phyloP scores from a whole-genome alignment of 257 asterid species.

The Solanum peruvianum region DNA sequence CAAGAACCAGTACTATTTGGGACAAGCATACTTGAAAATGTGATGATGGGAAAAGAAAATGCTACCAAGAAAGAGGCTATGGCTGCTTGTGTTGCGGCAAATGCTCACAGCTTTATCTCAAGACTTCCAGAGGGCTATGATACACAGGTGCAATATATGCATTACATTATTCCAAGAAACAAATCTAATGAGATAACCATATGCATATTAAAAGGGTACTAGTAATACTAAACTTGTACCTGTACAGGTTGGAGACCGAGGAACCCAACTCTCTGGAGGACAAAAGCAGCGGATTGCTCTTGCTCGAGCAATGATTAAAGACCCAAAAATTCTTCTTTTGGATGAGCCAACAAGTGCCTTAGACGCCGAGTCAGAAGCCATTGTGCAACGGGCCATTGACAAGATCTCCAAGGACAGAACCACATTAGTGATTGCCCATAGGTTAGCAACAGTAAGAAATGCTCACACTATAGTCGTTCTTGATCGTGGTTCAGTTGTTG shows the following conservation, averaged over 20 bases:
- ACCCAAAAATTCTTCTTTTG: constrained; percentile 56
- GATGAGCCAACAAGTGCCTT: constrained; percentile 92
- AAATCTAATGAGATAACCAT: neutral
- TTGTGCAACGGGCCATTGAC: constrained; percentile 71
- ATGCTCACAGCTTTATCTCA: constrained; percentile 59
- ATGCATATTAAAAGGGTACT: neutral
- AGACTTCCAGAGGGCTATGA: constrained; percentile 67
- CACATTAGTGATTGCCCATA: constrained; percentile 63
- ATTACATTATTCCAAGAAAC: neutral
- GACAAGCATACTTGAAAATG: constrained; percentile 61
- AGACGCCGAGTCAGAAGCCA: constrained; percentile 56
- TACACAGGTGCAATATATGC: constrained; percentile 34
- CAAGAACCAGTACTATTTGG: constrained; percentile 82
- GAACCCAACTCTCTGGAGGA: constrained; percentile 77
- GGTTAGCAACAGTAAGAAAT: constrained; percentile 63
- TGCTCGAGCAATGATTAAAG: constrained; percentile 80
- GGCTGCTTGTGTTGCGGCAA: constrained; percentile 55
- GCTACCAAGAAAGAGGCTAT: constrained; percentile 62
- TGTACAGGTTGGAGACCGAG: constrained; percentile 67
- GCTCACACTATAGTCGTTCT: constrained; percentile 61
- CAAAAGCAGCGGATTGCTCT: constrained; percentile 80
- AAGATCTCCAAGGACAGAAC: constrained; percentile 59
- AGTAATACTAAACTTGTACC: neutral
- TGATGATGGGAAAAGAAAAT: constrained; percentile 67
- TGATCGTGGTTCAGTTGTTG: constrained; percentile 54